phyloP scores from a whole-genome alignment of 1,139 yeast species.

The Geotrichum restrictum region DNA sequence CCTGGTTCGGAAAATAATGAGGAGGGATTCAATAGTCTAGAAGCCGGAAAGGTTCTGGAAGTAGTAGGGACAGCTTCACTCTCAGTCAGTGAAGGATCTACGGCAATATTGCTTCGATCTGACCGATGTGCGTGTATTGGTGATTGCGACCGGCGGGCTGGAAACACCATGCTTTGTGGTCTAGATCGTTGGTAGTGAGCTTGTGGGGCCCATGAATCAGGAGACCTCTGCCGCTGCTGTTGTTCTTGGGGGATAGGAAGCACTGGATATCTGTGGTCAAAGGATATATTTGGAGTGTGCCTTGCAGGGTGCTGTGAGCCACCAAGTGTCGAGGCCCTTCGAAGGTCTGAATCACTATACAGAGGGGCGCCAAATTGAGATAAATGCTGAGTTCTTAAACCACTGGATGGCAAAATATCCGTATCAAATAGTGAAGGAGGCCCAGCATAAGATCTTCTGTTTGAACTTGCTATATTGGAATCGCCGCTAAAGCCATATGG shows the following conservation, averaged over 20 bases:
- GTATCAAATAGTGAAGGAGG: not conserved
- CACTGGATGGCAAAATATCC: not conserved
- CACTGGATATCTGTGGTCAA: slow-evolving; percentile 10
- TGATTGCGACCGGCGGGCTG: slow-evolving; percentile 8
- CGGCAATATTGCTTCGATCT: not conserved
- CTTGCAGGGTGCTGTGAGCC: not conserved
- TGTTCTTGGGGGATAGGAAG: slow-evolving; percentile 11
- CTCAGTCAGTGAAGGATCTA: not conserved
- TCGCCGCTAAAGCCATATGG: slow-evolving; percentile 9
- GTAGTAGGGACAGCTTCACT: not conserved
- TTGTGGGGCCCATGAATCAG: not conserved
- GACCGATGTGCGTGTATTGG: slow-evolving; percentile 8
- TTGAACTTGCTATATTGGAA: not conserved
- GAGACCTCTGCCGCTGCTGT: not conserved
- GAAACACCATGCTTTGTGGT: slow-evolving; percentile 6
- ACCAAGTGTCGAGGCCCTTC: not conserved
- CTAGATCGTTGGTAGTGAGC: slow-evolving; percentile 1
- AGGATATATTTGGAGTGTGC: not conserved
- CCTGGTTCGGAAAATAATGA: slow-evolving; percentile 9
- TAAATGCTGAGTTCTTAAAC: not conserved
- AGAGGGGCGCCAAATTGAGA: slow-evolving; percentile 1
- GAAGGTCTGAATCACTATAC: slow-evolving; percentile 7
- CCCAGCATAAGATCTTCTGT: slow-evolving; percentile 3
- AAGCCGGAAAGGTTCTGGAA: not conserved
- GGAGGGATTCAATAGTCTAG: not conserved